Percentiles rank a stretch among this genome's conserved stretches.
These are phyloP conservation scores for Leccinum incarnatum DNA, from an alignment of 768 basidiomycete species.

Conservation along the genomic window DNA sequence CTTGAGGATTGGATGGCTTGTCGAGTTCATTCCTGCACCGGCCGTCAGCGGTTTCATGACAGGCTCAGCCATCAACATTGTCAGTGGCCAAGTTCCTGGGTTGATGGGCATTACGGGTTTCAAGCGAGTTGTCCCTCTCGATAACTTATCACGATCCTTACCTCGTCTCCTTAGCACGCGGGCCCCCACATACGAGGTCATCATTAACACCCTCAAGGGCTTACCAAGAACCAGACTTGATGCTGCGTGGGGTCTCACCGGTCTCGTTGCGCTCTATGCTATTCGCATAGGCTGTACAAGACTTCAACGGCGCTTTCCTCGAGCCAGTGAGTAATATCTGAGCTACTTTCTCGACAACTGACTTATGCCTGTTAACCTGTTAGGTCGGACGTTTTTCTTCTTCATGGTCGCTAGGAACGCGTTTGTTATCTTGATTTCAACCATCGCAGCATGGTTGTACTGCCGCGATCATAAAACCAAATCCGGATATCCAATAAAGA, in stretches of 20 bases:
- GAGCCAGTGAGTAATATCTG: neutral
- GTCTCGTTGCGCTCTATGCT: neutral
- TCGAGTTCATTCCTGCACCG: neutral
- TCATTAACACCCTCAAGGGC: neutral
- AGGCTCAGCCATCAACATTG: neutral
- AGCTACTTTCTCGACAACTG: neutral
- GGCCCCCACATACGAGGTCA: neutral
- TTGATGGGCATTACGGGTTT: neutral
- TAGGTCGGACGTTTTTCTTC: neutral
- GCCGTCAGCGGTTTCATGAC: neutral
- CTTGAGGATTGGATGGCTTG: neutral
- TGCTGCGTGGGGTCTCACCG: neutral
- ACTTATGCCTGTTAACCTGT: neutral
- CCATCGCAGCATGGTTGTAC: neutral
- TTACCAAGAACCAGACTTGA: neutral
- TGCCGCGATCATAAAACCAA: neutral
- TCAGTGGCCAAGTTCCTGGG: neutral
- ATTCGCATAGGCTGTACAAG: neutral
- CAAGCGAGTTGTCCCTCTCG: neutral
- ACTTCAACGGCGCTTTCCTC: neutral
- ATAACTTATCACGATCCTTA: neutral
- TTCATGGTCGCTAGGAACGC: neutral
- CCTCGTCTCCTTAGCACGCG: neutral
- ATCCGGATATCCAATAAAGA: neutral
- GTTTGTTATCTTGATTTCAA: neutral